Base-by-base conservation (phyloP, 257 asterid species). In the Nicotiana otophora region DNA sequence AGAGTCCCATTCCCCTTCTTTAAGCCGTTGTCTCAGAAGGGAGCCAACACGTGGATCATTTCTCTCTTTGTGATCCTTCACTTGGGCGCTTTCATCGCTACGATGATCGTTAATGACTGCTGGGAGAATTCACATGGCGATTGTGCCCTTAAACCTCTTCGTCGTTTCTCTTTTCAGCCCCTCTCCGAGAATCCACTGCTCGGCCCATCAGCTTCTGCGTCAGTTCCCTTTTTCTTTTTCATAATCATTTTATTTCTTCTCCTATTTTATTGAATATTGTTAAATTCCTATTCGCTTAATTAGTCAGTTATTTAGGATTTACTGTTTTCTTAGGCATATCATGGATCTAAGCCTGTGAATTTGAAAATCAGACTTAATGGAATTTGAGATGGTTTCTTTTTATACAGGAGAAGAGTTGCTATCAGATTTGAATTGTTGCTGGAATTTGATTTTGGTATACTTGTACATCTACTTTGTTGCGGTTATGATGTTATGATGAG, bases 201-300 rank as follows among this genome's bases (percentile, higher is more conserved):
- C 19, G 98, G 98, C 16, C 98, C 98, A n/a, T 95, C 98, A 2
- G 91, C 97, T 82, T 95, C 98, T 81, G 86, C 95, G 98, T 93
- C 77, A 87, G 95, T 87, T 82, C 42, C 61, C 26, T 11, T 69
- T 58, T 34, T 51, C 30, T 77, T 81, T 4, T 2, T 6, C 66
- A 8, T 83, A 36, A 10, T 5, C 31, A 16, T 7, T 62, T 80
- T 60, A 48, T 65, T 51, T 69, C 67, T 30, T 62, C 36, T 83
- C 79, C 30, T 28, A 39, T 68, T 77, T 75, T 60, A 82, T 68
- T 17, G 74, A 17, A 65, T 67, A 33, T 62, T 48, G 3, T 63
- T 30, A 8, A 20, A 23, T 20, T 26, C 20, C 8, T 11, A 60
- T 20, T 62, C 57, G 0, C 26, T 48, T 5, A 23, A 23, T 23